Evolutionary conservation across 129 eudicot genomes (phyloP).

Genomic region (Apium graveolens): DNA sequence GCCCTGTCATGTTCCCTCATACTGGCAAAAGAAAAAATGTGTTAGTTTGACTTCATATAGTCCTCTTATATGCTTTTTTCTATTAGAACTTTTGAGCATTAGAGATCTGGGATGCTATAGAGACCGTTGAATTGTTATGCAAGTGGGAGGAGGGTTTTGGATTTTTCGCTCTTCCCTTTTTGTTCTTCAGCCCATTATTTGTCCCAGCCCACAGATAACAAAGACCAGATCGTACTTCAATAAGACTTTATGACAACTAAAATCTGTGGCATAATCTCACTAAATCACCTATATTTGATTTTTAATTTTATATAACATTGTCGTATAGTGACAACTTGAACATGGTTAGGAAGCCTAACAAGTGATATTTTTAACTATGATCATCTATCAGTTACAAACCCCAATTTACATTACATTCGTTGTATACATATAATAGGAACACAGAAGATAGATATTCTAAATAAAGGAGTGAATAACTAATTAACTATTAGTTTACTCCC

Average conservation of each 20-base stretch:
- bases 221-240: not conserved
- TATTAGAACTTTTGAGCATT: not conserved
- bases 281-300: not conserved
- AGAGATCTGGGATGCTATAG: not conserved
- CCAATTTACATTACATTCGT: not conserved
- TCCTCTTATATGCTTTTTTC: not conserved
- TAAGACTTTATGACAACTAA: not conserved
- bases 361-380: not conserved
- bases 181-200: not conserved
- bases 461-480: not conserved
- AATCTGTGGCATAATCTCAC: not conserved
- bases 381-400: not conserved
- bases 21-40: conserved; percentile 29
- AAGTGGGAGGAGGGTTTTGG: not conserved
- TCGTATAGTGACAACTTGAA: not conserved
- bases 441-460: not conserved
- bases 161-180: not conserved
- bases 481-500: not conserved
- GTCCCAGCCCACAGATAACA: not conserved
- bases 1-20: conserved; percentile 99
- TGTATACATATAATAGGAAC: not conserved
- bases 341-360: not conserved
- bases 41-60: conserved; percentile 2
- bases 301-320: not conserved
- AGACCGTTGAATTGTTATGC: not conserved